These are phyloP conservation scores for Teunomyces atbi DNA, from an alignment of 805 yeast species.

Conservation along the genomic window DNA sequence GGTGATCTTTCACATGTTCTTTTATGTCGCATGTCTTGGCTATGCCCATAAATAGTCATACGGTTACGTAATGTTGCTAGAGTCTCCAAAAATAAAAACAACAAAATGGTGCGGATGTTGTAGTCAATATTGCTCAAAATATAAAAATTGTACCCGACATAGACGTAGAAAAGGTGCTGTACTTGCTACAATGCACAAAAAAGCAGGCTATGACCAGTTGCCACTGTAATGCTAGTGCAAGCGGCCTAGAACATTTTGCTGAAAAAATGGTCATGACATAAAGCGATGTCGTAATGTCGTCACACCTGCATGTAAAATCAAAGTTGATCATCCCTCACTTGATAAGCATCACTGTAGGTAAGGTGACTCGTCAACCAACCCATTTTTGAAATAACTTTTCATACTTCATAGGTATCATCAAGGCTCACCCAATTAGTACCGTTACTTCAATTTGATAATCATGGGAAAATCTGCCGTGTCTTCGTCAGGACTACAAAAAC, in stretches of 20 bases:
- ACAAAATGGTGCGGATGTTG: slow-evolving; percentile 1
- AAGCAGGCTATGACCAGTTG: too few species aligned
- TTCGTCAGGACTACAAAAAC: slow-evolving; percentile 4
- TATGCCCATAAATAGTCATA: not conserved
- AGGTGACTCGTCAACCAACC: not conserved
- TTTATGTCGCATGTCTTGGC: not conserved
- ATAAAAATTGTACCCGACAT: too few species aligned
- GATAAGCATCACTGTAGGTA: slow-evolving; percentile 1
- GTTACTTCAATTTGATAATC: not conserved
- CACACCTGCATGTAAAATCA: not conserved
- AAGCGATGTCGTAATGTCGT: not conserved
- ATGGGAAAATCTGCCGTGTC: slow-evolving; percentile 5
- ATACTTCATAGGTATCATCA: not conserved
- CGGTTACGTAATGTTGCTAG: not conserved
- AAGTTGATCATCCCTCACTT: slow-evolving; percentile 4
- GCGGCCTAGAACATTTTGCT: not conserved
- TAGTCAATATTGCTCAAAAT: not conserved
- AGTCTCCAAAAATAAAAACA: not conserved
- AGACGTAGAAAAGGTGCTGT: too few species aligned
- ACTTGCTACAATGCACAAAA: too few species aligned
- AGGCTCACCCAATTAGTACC: not conserved
- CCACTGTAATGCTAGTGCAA: not conserved
- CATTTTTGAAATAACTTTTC: not conserved
- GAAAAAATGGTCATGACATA: not conserved
- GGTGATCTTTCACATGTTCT: not conserved